phyloP scores from a whole-genome alignment of 192 early-diverging fungal genomes.

The Backusella morwellensis region DNA sequence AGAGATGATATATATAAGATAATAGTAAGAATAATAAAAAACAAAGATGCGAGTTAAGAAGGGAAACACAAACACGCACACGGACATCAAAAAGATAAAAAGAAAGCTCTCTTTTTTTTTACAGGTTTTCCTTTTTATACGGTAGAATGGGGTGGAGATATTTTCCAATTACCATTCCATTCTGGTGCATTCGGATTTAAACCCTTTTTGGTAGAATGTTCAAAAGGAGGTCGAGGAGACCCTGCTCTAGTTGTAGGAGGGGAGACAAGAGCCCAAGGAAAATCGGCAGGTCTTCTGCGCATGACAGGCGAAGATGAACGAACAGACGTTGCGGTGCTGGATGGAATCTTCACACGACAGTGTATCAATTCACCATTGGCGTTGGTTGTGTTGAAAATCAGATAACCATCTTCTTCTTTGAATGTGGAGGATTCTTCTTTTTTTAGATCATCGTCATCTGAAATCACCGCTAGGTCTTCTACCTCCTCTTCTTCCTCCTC shows the following conservation, averaged over 20 bases:
- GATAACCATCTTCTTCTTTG: slow-evolving; percentile 19
- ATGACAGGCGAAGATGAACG: neutral
- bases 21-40: neutral
- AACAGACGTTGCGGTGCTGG: neutral
- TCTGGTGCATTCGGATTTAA: slow-evolving; percentile 23
- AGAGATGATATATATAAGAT: too few species aligned
- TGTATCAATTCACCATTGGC: slow-evolving; percentile 17
- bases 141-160: neutral
- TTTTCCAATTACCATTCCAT: slow-evolving; percentile 13
- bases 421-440: neutral
- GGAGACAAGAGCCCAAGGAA: neutral
- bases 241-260: slow-evolving; percentile 15
- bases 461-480: neutral
- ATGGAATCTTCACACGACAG: slow-evolving; percentile 20
- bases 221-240: slow-evolving; percentile 7
- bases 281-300: neutral
- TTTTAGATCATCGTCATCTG: neutral
- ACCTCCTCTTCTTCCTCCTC: neutral
- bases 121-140: neutral
- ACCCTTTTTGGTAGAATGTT: slow-evolving; percentile 7
- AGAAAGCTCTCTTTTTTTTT: neutral
- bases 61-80: neutral
- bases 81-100: neutral
- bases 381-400: slow-evolving; percentile 14
- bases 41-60: neutral